A percentile compares a stretch with the other conserved stretches of the same genome.
Evolutionary conservation across 441 rosid species (phyloP).

Genomic region (Lepidium campestre): DNA sequence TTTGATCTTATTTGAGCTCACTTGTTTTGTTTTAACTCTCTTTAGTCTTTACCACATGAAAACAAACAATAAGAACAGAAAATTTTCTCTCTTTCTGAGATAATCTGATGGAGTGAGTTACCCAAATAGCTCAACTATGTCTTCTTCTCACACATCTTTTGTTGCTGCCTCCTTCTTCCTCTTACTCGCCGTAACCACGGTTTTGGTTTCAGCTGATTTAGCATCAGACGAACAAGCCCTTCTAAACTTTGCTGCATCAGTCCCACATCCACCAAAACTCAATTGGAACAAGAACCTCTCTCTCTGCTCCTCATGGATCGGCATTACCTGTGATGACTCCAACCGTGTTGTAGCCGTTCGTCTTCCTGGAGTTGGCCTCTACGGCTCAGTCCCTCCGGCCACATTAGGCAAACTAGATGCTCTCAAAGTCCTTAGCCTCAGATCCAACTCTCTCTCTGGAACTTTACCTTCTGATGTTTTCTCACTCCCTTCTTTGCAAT

Average conservation of each 20-base stretch:
- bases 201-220: slow-evolving; percentile 34
- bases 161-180: slow-evolving; percentile 19
- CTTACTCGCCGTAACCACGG: slow-evolving; percentile 3
- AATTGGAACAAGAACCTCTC: slow-evolving; percentile 48
- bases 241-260: slow-evolving; percentile 43
- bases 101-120: slow-evolving; percentile 17
- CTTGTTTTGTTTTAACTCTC: slow-evolving; percentile 16
- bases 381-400: slow-evolving; percentile 39
- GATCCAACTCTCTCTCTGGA: slow-evolving; percentile 54
- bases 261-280: slow-evolving; percentile 50
- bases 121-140: slow-evolving; percentile 13
- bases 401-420: slow-evolving; percentile 43
- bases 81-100: neutral
- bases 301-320: slow-evolving; percentile 54
- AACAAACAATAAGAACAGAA: neutral
- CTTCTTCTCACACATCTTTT: slow-evolving; percentile 5
- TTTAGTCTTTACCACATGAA: neutral
- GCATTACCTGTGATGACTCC: slow-evolving; percentile 43
- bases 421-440: slow-evolving; percentile 50
- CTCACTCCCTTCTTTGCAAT: slow-evolving; percentile 43
- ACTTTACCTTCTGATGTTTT: slow-evolving; percentile 44
- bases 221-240: slow-evolving; percentile 52
- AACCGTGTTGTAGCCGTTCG: slow-evolving; percentile 38
- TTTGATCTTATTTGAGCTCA: slow-evolving; percentile 4
- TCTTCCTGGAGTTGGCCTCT: slow-evolving; percentile 58